Conservation (phyloP, 768 basidiomycete genomes). For the Suillus clintonianus region DNA sequence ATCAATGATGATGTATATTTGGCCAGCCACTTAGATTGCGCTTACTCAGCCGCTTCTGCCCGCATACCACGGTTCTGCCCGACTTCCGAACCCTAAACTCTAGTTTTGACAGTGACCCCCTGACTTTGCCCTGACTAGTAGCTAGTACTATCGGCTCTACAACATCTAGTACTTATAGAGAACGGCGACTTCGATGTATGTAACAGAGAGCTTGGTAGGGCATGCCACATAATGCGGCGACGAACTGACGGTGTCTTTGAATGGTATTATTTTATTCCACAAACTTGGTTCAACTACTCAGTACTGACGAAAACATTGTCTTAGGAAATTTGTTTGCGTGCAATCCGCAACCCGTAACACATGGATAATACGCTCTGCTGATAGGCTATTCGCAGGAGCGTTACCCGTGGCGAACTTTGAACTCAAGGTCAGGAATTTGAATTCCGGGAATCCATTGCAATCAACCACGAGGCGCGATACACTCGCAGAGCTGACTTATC, state of each 20-base stretch:
- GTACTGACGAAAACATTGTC: not conserved
- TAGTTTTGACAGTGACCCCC: no score
- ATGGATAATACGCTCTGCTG: not conserved
- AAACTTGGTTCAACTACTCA: not conserved
- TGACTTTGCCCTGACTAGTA: no score
- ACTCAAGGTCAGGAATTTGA: not conserved
- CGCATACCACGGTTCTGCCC: not conserved
- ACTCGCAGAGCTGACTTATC: not conserved
- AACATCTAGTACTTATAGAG: not conserved
- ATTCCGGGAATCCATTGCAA: not conserved
- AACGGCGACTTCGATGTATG: not conserved
- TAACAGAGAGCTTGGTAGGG: not conserved
- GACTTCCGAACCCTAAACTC: no score
- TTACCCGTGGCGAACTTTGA: not conserved
- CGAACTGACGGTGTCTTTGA: not conserved
- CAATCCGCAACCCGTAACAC: not conserved
- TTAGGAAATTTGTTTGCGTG: not conserved
- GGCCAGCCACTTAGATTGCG: not conserved
- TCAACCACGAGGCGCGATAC: not conserved
- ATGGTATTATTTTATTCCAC: not conserved
- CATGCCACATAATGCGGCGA: not conserved
- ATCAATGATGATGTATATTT: not conserved
- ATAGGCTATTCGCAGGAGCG: not conserved
- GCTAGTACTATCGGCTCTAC: no score
- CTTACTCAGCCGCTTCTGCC: conserved; percentile 1